Base-by-base conservation (phyloP, 495 filamentous ascomycete species). In the Penicillium turbatum region DNA sequence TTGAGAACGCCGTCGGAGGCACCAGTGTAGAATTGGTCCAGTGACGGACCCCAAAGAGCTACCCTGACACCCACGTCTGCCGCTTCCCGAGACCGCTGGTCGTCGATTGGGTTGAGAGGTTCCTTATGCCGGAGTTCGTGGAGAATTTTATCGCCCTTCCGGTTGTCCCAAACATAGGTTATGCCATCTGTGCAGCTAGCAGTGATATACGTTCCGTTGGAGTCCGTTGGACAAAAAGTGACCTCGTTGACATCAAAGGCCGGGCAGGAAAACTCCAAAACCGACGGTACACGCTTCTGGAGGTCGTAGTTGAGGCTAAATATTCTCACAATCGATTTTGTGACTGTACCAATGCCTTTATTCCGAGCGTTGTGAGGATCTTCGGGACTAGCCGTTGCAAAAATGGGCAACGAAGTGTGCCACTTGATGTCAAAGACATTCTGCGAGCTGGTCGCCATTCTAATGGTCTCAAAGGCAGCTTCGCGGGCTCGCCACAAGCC, bases 161-260 rank as follows among this genome's bases (percentile, higher is more conserved):
- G 82, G 9, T 77, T 74, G 62, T 98, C 93, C 88, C 89, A 98
- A 3, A 97, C 78, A 60, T 95, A 92, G 0, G 86, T 87, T 6
- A 76, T 82, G 2, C 90, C 87, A 63, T 92, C 82, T 0, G 93
- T 98, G 60, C 90, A 93, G 10, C 88, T 87, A 4, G 88, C 88
- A 1, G 90, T 87, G 27, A 96, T 63, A 55, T 91, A 86, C 24
- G 78, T 74, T 19, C 38, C 29, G 6, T 34, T 40, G 37, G 78
- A 44, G 45, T 74, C 63, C 45, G 69, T 56, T 0, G 70, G 73
- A 53, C 68, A 72, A 48, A 73, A 78, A 5, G 84, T 82, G 5
- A 97, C 76, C 59, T 91, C 89, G 59, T 97, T 97, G 61, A 97
- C 90, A 65, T 98, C 93, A 0, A 80, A 57, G 0, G 93, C 92